phyloP scores from a whole-genome alignment of 148 eudicot genomes.

The Spergularia marina region DNA sequence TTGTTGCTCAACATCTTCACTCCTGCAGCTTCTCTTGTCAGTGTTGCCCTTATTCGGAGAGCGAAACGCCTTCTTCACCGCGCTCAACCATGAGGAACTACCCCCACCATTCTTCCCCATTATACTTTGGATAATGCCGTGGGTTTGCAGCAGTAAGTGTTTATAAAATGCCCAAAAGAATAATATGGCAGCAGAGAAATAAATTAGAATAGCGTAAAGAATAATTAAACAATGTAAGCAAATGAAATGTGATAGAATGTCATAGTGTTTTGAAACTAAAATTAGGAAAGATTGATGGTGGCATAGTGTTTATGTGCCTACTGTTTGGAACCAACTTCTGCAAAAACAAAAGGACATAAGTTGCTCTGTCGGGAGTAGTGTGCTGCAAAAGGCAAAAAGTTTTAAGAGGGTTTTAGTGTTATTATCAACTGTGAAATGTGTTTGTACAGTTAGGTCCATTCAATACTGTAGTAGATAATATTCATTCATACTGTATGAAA shows the following conservation, averaged over 20 bases:
- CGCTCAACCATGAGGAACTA: constrained; percentile 57
- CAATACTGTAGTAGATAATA: not conserved
- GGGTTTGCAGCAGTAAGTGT: not conserved
- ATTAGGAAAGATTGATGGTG: constrained; percentile 1
- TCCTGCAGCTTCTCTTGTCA: constrained; percentile 42
- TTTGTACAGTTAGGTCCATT: not conserved
- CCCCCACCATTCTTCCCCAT: constrained; percentile 61
- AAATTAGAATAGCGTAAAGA: constrained; percentile 11
- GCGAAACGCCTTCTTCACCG: constrained; percentile 62
- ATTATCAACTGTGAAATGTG: not conserved
- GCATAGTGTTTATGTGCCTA: not conserved
- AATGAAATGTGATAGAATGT: constrained; percentile 1
- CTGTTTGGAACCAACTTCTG: constrained; percentile 28
- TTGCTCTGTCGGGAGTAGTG: constrained; percentile 25
- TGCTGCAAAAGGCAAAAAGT: constrained; percentile 17
- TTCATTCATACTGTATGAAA: too few relatives aligned
- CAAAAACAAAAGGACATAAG: constrained; percentile 25
- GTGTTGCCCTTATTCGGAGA: constrained; percentile 46
- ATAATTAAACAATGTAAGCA: not conserved
- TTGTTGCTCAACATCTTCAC: constrained; percentile 54
- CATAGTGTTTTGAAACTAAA: constrained; percentile 8
- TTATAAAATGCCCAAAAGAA: not conserved
- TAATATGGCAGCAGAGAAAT: constrained; percentile 7
- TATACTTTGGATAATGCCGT: not conserved
- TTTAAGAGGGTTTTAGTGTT: constrained; percentile 3